phyloP scores from a whole-genome alignment of 164 flowering plant species.

The Umbellularia californica region DNA sequence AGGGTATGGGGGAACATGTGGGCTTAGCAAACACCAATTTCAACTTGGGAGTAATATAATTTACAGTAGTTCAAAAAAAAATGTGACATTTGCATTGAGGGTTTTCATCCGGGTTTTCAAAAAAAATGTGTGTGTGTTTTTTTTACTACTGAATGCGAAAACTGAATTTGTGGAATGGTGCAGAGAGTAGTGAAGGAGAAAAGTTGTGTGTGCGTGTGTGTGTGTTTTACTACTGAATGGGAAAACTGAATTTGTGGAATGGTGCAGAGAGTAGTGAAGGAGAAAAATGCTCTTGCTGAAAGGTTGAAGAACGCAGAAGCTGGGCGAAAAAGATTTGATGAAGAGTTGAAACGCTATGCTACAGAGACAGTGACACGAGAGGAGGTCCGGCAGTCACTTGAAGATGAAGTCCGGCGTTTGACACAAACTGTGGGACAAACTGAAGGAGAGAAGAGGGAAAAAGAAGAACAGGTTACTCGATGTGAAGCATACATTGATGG shows the following conservation, averaged over 20 bases:
- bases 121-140: not conserved
- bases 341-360: constrained; percentile 86
- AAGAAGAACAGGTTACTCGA: constrained; percentile 93
- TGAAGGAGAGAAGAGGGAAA: constrained; percentile 88
- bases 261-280: constrained; percentile 83
- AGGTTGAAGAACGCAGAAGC: constrained; percentile 86
- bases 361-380: constrained; percentile 81
- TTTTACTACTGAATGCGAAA: not conserved
- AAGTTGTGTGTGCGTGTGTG: too few species aligned
- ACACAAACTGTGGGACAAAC: constrained; percentile 92
- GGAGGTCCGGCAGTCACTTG: constrained; percentile 83
- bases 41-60: too few species aligned
- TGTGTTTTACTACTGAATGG: not conserved
- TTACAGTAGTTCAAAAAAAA: too few species aligned
- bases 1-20: too few species aligned
- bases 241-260: constrained; percentile 8
- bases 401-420: constrained; percentile 85
- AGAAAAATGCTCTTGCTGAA: constrained; percentile 94
- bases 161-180: constrained; percentile 13
- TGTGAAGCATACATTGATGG: constrained; percentile 95
- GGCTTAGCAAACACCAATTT: too few species aligned
- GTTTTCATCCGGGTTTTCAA: too few species aligned
- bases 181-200: constrained; percentile 97
- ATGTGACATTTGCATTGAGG: too few species aligned
- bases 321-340: constrained; percentile 86